Conservation (phyloP, 345 rosid genomes). For the Rhodomyrtus tomentosa region DNA sequence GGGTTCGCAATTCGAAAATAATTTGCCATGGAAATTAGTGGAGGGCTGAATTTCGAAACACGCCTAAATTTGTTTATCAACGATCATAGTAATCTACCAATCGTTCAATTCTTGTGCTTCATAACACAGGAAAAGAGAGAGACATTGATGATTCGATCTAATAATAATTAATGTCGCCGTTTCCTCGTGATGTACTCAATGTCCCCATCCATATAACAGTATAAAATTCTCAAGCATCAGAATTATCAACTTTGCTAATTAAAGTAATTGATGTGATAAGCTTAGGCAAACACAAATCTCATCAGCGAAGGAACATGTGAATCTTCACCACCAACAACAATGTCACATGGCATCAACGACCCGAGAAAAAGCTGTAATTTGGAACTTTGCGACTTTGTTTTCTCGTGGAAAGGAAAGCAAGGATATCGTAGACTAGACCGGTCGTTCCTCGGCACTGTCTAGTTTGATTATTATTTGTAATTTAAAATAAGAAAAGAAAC, state of each 20-base stretch:
- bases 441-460: background rate
- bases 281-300: background rate
- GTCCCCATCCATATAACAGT: background rate
- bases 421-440: background rate
- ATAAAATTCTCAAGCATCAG: background rate
- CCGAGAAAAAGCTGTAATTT: background rate
- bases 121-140: background rate
- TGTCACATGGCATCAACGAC: background rate
- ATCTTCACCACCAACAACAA: background rate
- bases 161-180: background rate
- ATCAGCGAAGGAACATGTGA: background rate
- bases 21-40: background rate
- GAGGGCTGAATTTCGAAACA: background rate
- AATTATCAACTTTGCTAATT: too few relatives aligned
- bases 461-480: background rate
- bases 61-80: background rate
- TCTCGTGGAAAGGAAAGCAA: background rate
- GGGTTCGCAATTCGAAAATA: background rate
- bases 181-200: background rate
- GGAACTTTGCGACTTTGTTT: background rate
- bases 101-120: background rate
- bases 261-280: background rate
- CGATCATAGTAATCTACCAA: background rate
- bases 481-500: background rate
- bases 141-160: background rate